These are phyloP conservation scores for Gastrolobium bilobum DNA, from an alignment of 306 rosid species.

Conservation along the genomic window DNA sequence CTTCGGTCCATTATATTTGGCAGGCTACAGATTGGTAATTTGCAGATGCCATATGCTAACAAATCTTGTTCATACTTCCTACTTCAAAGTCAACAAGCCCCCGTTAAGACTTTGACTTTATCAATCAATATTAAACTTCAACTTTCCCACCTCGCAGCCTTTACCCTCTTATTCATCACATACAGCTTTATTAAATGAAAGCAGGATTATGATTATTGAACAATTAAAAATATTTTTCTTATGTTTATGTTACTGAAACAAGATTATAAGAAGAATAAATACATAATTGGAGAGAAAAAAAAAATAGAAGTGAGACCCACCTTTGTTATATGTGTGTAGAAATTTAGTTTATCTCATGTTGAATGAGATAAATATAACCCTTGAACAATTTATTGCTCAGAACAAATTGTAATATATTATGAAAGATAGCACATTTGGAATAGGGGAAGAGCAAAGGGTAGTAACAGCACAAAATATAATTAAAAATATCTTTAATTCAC, in stretches of 20 bases:
- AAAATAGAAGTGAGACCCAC: too few species aligned
- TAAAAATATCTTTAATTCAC: constrained; percentile 26
- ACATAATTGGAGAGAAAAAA: too few species aligned
- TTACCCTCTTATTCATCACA: neutral
- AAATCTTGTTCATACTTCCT: constrained; percentile 9
- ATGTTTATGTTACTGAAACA: too few species aligned
- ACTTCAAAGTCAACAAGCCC: neutral
- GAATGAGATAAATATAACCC: too few species aligned
- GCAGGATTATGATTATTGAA: neutral
- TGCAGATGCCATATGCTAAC: constrained; percentile 20
- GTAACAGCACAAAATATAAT: constrained; percentile 12
- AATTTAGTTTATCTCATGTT: too few species aligned
- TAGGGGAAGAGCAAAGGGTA: neutral
- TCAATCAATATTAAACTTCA: constrained; percentile 19
- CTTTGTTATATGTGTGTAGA: too few species aligned
- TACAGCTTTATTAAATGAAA: neutral
- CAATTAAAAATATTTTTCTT: too few species aligned
- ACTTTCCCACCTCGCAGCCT: neutral
- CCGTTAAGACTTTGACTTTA: constrained; percentile 46
- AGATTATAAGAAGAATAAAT: too few species aligned
- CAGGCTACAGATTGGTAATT: constrained; percentile 30
- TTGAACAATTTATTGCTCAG: neutral
- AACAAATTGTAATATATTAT: neutral
- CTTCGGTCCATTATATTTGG: constrained; percentile 34
- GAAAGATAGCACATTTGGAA: constrained; percentile 3